Evolutionary conservation across 2,329 filamentous ascomycete genomes (phyloP).

Genomic region (Fusarium sp.): DNA sequence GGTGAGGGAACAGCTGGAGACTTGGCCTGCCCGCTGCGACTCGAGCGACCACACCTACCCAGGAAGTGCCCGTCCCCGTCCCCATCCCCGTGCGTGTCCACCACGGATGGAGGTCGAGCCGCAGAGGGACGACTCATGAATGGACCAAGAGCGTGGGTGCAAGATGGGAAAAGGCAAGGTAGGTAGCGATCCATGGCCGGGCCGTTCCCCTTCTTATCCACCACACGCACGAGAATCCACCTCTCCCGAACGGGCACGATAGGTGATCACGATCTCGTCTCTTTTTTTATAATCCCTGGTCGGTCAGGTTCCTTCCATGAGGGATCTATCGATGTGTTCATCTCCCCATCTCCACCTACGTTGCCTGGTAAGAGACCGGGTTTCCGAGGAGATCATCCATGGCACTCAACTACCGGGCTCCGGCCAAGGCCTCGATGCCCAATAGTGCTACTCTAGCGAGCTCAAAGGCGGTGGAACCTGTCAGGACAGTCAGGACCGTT

Average conservation of each 20-base stretch:
- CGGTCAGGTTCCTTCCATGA: constrained; percentile 1
- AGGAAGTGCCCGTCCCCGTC: constrained; percentile 11
- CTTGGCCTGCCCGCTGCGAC: constrained; percentile 20
- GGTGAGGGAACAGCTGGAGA: constrained; percentile 37
- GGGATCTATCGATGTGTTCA: constrained; percentile 20
- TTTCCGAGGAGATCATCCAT: background rate
- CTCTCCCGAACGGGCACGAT: background rate
- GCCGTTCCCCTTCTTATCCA: background rate
- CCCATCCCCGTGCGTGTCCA: constrained; percentile 4
- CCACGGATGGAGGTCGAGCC: constrained; percentile 24
- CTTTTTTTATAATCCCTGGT: constrained; percentile 7
- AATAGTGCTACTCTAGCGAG: background rate
- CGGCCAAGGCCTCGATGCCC: background rate
- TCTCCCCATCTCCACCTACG: constrained; percentile 31
- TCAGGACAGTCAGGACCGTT: background rate
- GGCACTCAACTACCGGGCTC: background rate
- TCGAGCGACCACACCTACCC: constrained; percentile 29
- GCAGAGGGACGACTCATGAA: constrained; percentile 7
- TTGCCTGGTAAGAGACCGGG: constrained; percentile 3
- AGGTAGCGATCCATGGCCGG: constrained; percentile 5
- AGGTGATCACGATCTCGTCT: background rate
- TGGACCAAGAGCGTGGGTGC: background rate
- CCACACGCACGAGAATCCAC: constrained; percentile 3
- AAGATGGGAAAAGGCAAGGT: constrained; percentile 1
- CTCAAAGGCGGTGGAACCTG: background rate